Evolutionary conservation across 441 rosid genomes (phyloP).

Genomic region (Viola pubescens): DNA sequence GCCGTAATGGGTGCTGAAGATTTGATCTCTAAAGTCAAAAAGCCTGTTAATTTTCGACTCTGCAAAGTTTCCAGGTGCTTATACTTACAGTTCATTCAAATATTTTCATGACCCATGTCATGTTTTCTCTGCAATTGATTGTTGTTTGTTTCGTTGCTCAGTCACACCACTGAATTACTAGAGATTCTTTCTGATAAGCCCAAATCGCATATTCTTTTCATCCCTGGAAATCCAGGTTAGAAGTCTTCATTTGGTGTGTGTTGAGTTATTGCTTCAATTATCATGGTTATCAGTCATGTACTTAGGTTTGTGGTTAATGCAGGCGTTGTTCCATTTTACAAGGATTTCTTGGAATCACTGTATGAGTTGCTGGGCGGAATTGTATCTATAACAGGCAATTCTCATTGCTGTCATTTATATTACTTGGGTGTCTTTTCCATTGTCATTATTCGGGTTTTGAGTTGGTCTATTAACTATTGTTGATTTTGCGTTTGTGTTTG

Average conservation of each 20-base stretch:
- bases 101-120: neutral
- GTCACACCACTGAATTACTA: slow-evolving; percentile 57
- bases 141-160: slow-evolving; percentile 12
- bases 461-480: slow-evolving; percentile 14
- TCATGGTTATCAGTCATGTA: slow-evolving; percentile 1
- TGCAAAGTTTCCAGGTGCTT: slow-evolving; percentile 23
- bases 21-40: slow-evolving; percentile 23
- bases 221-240: slow-evolving; percentile 82
- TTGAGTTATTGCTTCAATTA: neutral
- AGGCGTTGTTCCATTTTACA: slow-evolving; percentile 71
- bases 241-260: neutral
- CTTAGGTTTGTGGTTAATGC: slow-evolving; percentile 11
- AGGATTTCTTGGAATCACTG: slow-evolving; percentile 64
- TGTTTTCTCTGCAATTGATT: neutral
- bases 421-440: neutral
- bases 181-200: slow-evolving; percentile 62
- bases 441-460: neutral
- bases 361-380: slow-evolving; percentile 47
- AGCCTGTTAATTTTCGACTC: slow-evolving; percentile 33
- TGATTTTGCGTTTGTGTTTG: slow-evolving; percentile 8
- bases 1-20: too few species aligned
- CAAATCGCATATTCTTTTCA: slow-evolving; percentile 43
- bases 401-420: neutral
- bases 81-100: neutral
- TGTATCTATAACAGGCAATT: slow-evolving; percentile 54